Conservation (phyloP, 106 monocot species). For the Dioscorea dumetorum region DNA sequence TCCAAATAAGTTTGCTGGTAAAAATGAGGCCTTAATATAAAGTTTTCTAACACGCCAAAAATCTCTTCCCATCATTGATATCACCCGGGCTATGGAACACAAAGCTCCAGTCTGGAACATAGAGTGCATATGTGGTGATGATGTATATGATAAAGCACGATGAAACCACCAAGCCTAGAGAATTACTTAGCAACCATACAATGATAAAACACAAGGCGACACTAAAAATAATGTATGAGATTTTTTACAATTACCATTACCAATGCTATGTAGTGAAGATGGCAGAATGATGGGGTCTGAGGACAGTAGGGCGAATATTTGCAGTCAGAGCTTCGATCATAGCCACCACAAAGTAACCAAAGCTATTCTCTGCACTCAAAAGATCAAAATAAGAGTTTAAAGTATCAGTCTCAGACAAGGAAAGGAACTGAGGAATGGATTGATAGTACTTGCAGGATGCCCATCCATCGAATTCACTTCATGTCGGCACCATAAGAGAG, state of each 20-base stretch:
- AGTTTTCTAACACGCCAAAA: not conserved
- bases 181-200: constrained; percentile 2
- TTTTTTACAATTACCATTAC: constrained; percentile 12
- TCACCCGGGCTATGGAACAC: not conserved
- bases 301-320: constrained; percentile 8
- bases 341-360: constrained; percentile 18
- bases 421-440: not conserved
- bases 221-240: too few species aligned
- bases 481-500: constrained; percentile 49
- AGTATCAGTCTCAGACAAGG: not conserved
- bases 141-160: constrained; percentile 3
- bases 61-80: constrained; percentile 24
- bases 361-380: constrained; percentile 5
- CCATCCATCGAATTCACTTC: constrained; percentile 42
- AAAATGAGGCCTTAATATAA: not conserved
- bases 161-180: constrained; percentile 1
- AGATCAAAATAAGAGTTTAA: not conserved
- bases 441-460: constrained; percentile 39
- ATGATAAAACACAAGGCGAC: too few species aligned
- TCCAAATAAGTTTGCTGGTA: not conserved
- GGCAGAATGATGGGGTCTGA: not conserved
- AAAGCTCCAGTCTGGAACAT: constrained; percentile 9
- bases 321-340: constrained; percentile 6
- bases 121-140: constrained; percentile 2
- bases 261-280: constrained; percentile 17